Conservation (phyloP, 169 alveolate species). For the Amoebophrya sp. region DNA sequence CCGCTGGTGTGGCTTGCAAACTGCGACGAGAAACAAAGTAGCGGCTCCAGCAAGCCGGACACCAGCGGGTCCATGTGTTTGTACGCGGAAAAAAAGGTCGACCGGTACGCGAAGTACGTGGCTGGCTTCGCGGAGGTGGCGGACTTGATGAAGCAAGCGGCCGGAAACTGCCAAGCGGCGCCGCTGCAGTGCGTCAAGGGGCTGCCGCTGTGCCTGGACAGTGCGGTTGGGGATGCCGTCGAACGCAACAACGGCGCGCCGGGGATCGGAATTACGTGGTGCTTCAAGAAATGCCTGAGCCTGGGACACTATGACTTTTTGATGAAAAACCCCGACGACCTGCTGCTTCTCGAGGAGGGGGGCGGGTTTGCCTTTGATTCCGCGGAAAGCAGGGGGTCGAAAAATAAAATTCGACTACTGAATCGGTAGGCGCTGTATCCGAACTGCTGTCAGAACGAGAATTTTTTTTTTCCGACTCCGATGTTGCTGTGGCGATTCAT, state of each 20-base stretch:
- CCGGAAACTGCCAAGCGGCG: background rate
- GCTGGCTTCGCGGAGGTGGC: background rate
- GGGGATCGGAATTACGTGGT: background rate
- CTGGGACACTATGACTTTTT: background rate
- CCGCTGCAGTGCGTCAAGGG: background rate
- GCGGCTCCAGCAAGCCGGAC: background rate
- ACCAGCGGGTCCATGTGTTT: background rate
- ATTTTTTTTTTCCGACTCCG: no score
- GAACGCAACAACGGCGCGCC: no score
- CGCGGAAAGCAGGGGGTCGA: no score
- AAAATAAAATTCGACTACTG: background rate
- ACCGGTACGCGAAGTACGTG: background rate
- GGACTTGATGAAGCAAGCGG: background rate
- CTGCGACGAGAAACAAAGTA: background rate
- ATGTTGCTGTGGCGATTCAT: no score
- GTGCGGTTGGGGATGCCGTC: background rate
- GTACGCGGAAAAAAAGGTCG: background rate
- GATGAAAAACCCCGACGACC: no score
- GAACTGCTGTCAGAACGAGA: no score
- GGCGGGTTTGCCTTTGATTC: no score
- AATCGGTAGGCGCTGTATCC: no score
- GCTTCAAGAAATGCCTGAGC: background rate
- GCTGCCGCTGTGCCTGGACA: background rate
- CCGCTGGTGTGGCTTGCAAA: background rate
- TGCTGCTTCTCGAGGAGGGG: no score